Evolutionary conservation across 1,139 yeast genomes (phyloP).

Genomic region (Lodderomyces beijingensis): DNA sequence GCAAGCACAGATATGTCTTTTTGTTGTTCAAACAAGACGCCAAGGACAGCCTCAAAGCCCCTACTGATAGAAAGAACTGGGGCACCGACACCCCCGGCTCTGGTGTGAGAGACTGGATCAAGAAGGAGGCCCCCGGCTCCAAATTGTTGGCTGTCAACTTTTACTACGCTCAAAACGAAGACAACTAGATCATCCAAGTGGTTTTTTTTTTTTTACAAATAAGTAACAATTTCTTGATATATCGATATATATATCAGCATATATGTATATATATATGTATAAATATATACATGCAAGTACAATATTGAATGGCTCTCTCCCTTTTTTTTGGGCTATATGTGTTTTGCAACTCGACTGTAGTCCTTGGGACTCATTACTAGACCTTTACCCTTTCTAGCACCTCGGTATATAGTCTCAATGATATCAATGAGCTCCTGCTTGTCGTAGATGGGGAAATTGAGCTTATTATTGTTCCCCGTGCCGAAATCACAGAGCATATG

Average conservation of each 20-base stretch:
- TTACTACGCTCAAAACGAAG: conserved; percentile 67
- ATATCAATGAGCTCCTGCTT: conserved; percentile 91
- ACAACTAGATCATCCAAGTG: conserved; percentile 21
- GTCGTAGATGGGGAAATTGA: conserved; percentile 73
- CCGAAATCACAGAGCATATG: conserved; percentile 99
- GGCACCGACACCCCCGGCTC: conserved; percentile 74
- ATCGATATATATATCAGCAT: too few relatives aligned
- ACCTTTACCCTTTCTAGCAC: conserved; percentile 92
- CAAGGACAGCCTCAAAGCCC: conserved; percentile 29
- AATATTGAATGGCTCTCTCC: too few relatives aligned
- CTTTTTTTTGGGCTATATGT: too few relatives aligned
- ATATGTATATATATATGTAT: too few relatives aligned
- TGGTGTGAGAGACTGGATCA: conserved; percentile 73
- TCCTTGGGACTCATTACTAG: conserved; percentile 81
- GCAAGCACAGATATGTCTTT: conserved; percentile 78
- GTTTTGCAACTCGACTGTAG: conserved; percentile 31
- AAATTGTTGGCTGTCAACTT: conserved; percentile 74
- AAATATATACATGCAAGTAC: too few relatives aligned
- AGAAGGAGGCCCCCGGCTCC: conserved; percentile 53
- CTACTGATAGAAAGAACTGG: conserved; percentile 72
- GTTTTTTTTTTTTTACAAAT: too few relatives aligned
- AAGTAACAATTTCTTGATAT: too few relatives aligned
- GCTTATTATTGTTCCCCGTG: conserved; percentile 93
- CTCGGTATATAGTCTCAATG: conserved; percentile 82
- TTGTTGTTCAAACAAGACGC: conserved; percentile 64